A percentile compares a stretch with the other conserved stretches of the same genome.
Evolutionary conservation across 2,329 filamentous ascomycete genomes (phyloP).

Genomic region (Alternaria panax): DNA sequence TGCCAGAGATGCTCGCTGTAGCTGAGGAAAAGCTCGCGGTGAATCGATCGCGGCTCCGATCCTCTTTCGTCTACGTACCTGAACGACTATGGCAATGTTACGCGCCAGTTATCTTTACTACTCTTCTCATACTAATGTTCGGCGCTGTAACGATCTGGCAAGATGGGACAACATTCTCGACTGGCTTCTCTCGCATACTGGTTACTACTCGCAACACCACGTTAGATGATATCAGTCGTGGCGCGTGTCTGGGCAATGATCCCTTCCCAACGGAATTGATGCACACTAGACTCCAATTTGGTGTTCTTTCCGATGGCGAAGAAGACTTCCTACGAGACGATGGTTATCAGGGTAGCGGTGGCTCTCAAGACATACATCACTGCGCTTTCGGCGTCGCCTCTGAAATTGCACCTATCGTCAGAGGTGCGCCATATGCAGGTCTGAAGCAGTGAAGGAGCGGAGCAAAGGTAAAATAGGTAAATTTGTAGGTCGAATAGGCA

Average conservation of each 20-base stretch:
- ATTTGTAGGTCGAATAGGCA: not conserved
- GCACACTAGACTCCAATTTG: conserved; percentile 48
- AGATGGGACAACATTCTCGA: conserved; percentile 47
- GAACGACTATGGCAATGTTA: conserved; percentile 46
- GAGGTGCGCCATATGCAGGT: conserved; percentile 36
- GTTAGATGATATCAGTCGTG: conserved; percentile 49
- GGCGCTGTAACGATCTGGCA: conserved; percentile 41
- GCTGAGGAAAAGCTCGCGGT: conserved; percentile 22
- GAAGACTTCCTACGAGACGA: conserved; percentile 35
- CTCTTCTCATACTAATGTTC: conserved; percentile 36
- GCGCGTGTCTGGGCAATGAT: conserved; percentile 51
- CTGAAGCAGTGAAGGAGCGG: not conserved
- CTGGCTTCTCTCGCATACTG: conserved; percentile 45
- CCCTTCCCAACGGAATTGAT: conserved; percentile 50
- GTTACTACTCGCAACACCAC: conserved; percentile 48
- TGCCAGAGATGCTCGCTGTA: conserved; percentile 43
- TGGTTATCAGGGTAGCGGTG: conserved; percentile 25
- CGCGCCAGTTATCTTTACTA: conserved; percentile 41
- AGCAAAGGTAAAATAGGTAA: not conserved
- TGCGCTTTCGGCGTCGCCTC: conserved; percentile 44
- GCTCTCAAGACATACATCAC: conserved; percentile 29
- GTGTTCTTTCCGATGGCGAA: conserved; percentile 42
- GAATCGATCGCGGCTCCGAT: conserved; percentile 32
- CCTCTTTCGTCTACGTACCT: conserved; percentile 44
- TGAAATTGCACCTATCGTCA: conserved; percentile 32